Evolutionary conservation across 192 early-diverging fungal genomes (phyloP).

Genomic region (Nowakowskiella sp.): DNA sequence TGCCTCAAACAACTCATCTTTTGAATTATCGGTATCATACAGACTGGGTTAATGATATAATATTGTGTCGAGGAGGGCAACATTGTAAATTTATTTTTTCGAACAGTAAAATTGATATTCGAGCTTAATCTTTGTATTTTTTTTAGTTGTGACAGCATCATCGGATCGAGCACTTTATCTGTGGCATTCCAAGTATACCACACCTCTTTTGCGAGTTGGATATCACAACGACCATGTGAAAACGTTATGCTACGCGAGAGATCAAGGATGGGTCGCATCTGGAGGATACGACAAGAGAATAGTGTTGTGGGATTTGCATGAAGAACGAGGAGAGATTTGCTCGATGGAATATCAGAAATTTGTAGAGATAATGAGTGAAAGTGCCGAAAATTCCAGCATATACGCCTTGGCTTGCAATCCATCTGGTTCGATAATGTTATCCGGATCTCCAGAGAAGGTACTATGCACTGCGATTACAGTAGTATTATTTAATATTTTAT

Average conservation of each 20-base stretch:
- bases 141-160: conserved; percentile 73
- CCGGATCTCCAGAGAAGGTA: conserved; percentile 86
- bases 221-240: conserved; percentile 91
- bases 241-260: conserved; percentile 67
- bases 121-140: conserved; percentile 3
- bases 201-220: conserved; percentile 52
- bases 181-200: conserved; percentile 36
- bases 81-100: conserved; percentile 38
- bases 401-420: conserved; percentile 82
- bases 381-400: conserved; percentile 60
- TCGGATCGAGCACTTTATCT: conserved; percentile 83
- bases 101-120: conserved; percentile 3
- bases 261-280: conserved; percentile 71
- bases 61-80: conserved; percentile 56
- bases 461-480: neutral
- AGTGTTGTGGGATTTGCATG: conserved; percentile 81
- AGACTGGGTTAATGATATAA: conserved; percentile 97
- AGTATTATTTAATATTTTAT: conserved; percentile 1
- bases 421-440: conserved; percentile 69
- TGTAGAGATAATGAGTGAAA: conserved; percentile 28
- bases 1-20: conserved; percentile 55
- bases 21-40: conserved; percentile 72
- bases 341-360: conserved; percentile 13
- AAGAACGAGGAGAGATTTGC: conserved; percentile 29
- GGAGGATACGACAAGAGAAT: conserved; percentile 87